phyloP scores from a whole-genome alignment of 306 rosid species.

The Ormosia emarginata region DNA sequence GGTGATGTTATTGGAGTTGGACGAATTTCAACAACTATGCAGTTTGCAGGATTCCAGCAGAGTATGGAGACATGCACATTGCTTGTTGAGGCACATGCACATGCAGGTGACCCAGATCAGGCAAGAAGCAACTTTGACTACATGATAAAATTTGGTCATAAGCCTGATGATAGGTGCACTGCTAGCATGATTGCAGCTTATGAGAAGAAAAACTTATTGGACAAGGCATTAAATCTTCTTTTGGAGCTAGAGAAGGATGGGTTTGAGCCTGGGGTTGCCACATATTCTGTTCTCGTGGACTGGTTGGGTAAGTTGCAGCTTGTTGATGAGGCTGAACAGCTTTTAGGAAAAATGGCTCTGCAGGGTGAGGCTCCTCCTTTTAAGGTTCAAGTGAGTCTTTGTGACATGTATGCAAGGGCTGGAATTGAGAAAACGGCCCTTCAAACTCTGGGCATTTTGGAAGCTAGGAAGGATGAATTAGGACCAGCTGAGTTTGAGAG shows the following conservation, averaged over 20 bases:
- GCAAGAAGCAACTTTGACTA: slow-evolving; percentile 68
- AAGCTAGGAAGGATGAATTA: slow-evolving; percentile 67
- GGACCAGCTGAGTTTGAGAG: slow-evolving; percentile 52
- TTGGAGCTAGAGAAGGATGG: slow-evolving; percentile 68
- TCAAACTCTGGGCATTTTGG: slow-evolving; percentile 67
- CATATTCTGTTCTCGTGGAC: slow-evolving; percentile 78
- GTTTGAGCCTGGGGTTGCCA: slow-evolving; percentile 75
- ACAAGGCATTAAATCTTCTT: slow-evolving; percentile 70
- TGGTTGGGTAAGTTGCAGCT: slow-evolving; percentile 82
- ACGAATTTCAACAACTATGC: slow-evolving; percentile 53
- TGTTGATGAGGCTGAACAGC: slow-evolving; percentile 75
- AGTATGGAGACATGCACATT: slow-evolving; percentile 57
- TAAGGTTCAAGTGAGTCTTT: slow-evolving; percentile 70
- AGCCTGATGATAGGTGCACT: slow-evolving; percentile 75
- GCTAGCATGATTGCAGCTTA: slow-evolving; percentile 82
- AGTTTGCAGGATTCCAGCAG: slow-evolving; percentile 52
- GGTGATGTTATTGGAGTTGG: slow-evolving; percentile 46
- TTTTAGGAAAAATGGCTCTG: slow-evolving; percentile 62
- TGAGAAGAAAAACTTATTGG: slow-evolving; percentile 57
- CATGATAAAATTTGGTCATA: slow-evolving; percentile 55
- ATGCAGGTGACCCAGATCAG: slow-evolving; percentile 41
- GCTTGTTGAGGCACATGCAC: slow-evolving; percentile 60
- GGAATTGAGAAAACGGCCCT: slow-evolving; percentile 78
- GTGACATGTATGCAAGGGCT: slow-evolving; percentile 73
- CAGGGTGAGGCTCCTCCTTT: slow-evolving; percentile 77